Base-by-base conservation (phyloP, 805 yeast species). In the Lachancea dasiensis region DNA sequence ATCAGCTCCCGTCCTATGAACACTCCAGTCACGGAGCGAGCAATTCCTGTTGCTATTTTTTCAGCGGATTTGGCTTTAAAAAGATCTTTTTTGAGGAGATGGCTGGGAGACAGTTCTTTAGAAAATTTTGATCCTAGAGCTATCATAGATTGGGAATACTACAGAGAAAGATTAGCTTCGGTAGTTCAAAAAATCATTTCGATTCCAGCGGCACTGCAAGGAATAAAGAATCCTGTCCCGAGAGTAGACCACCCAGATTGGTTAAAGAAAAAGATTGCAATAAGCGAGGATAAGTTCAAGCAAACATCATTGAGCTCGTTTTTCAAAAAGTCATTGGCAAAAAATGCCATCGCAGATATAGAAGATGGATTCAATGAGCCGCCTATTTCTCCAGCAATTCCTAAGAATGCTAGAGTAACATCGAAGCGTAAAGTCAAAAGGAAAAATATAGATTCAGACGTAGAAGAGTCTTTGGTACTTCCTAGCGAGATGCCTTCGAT, bases 201-300 rank as follows among this genome's bases (percentile, higher is more conserved):
- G 0, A 90, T 92, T 48, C 99, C 99, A 2, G 99, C 99, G 4
- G 97, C 97, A 5, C 67, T 90, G 38, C 98, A 92, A 64, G 77
- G 77, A 36, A 75, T 90, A 13, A 63, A 68, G 10, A 94, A 92
- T 52, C 99, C 99, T 0, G 97, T 94, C 30, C 97, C 97, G 4
- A 69, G 97, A 49, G 90, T 94, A 5, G 75, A 75, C 3, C 97
- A 90, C 53, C 99, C 99, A 0, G 92, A 81, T 21, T 92, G 99
- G 99, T 67, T 92, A 39, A 73, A 70, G 42, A 79, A 72, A 48
- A 73, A 72, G 42, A 77, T 90, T 38, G 69, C 71, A 2, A 64
- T 63, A 5, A 73, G 68, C 39, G 76, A 77, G 38, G 90, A 85
- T 54, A 75, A 73, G 41, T 69, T 74, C 52, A 84, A 84, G 52